These are phyloP conservation scores for Vanrija sp. DNA, from an alignment of 1,284 basidiomycete species.

Conservation along the genomic window DNA sequence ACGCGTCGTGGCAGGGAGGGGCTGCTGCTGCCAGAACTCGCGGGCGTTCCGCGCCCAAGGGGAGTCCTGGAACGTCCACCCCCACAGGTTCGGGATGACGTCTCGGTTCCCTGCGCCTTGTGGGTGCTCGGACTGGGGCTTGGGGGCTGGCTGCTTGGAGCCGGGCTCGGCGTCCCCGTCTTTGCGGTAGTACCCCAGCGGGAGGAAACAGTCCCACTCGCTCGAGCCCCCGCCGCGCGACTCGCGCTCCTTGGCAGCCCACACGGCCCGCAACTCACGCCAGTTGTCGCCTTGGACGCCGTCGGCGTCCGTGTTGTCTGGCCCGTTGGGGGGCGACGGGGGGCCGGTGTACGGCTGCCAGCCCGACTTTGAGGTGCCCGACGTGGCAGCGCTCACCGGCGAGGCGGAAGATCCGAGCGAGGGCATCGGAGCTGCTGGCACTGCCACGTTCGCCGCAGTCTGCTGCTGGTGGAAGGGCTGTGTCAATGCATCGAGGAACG, in stretches of 20 bases:
- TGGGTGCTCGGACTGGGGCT: background rate
- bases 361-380: background rate
- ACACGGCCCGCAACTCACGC: conserved; percentile 6
- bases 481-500: background rate
- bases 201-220: no score
- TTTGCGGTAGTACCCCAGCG: no score
- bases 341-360: background rate
- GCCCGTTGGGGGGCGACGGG: background rate
- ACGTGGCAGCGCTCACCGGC: no score
- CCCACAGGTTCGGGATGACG: no score
- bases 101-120: no score
- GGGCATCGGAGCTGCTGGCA: no score
- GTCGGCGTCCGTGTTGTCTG: background rate
- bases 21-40: background rate
- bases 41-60: no score
- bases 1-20: background rate
- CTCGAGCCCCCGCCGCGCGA: no score
- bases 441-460: background rate
- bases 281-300: conserved; percentile 12
- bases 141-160: background rate
- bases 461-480: background rate
- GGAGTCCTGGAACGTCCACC: no score
- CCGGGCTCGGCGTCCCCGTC: no score
- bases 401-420: no score
- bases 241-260: no score